Conservation (phyloP, 2,329 filamentous ascomycete species). For the Ceratocystis cacaofunesta region DNA sequence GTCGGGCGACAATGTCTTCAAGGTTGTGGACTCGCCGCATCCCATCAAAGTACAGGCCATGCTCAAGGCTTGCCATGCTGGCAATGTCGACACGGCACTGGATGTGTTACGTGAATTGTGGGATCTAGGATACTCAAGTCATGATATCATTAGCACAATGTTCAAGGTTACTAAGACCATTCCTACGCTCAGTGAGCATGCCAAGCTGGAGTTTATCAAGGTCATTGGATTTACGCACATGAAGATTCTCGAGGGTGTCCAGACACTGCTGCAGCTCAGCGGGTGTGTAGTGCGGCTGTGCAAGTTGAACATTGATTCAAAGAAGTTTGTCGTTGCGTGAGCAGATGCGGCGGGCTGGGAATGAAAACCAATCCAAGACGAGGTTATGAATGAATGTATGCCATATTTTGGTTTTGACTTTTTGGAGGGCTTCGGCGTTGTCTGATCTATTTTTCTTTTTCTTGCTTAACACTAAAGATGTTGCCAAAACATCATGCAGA, state of each 20-base stretch:
- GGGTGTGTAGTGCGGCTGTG: conserved; percentile 83
- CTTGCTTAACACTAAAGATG: background rate
- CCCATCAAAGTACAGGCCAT: conserved; percentile 97
- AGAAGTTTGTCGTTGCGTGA: conserved; percentile 45
- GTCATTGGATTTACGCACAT: conserved; percentile 99
- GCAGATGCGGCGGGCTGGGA: background rate
- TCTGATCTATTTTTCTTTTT: background rate
- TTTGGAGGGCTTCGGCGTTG: conserved; percentile 2
- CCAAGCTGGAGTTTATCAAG: conserved; percentile 93
- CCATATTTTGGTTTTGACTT: background rate
- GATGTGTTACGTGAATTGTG: conserved; percentile 81
- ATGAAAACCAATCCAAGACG: background rate
- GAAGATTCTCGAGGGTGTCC: conserved; percentile 95
- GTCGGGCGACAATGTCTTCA: conserved; percentile 96
- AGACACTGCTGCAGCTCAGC: conserved; percentile 84
- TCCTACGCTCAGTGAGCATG: conserved; percentile 77
- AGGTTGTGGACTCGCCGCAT: conserved; percentile 90
- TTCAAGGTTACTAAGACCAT: conserved; percentile 97
- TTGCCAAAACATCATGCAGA: background rate
- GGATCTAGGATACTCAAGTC: conserved; percentile 91
- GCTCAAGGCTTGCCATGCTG: conserved; percentile 93
- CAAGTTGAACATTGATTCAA: conserved; percentile 92
- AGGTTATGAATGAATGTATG: conserved; percentile 5
- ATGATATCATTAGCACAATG: conserved; percentile 99
- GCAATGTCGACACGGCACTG: conserved; percentile 74